Percentiles rank a stretch among this genome's conserved stretches.
These are phyloP conservation scores for Didymella pinodella DNA, from an alignment of 2,329 filamentous ascomycete species.

Conservation along the genomic window DNA sequence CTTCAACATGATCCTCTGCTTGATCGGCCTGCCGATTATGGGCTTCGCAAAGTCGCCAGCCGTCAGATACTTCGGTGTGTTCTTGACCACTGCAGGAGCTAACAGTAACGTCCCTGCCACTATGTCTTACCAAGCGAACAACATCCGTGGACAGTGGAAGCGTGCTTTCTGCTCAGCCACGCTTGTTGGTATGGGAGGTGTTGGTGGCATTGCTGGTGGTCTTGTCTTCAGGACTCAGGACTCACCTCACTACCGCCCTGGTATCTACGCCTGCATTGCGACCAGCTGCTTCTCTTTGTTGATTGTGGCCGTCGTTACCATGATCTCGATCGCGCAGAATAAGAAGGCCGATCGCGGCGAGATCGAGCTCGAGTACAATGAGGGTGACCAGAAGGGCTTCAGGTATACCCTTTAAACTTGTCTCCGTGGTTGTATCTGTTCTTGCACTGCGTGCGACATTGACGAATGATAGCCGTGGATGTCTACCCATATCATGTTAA, in stretches of 20 bases:
- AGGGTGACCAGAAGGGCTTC: slow-evolving; percentile 46
- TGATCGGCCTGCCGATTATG: slow-evolving; percentile 76
- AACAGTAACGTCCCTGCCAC: slow-evolving; percentile 79
- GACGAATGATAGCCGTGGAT: neutral
- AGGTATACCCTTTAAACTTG: slow-evolving; percentile 41
- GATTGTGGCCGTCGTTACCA: slow-evolving; percentile 43
- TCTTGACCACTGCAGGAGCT: slow-evolving; percentile 76
- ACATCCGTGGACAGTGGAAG: slow-evolving; percentile 89
- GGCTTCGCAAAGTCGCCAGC: slow-evolving; percentile 67
- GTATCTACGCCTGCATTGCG: slow-evolving; percentile 52
- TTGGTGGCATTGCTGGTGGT: slow-evolving; percentile 79
- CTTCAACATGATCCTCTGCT: slow-evolving; percentile 69
- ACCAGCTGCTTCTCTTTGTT: slow-evolving; percentile 49
- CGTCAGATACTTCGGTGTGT: slow-evolving; percentile 76
- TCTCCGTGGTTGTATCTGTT: too few species aligned
- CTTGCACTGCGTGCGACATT: too few species aligned
- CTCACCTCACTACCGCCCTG: slow-evolving; percentile 46
- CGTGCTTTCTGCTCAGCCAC: slow-evolving; percentile 79
- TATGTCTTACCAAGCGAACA: slow-evolving; percentile 86
- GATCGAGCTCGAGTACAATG: slow-evolving; percentile 51
- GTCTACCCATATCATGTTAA: slow-evolving; percentile 4
- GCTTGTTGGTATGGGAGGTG: slow-evolving; percentile 76
- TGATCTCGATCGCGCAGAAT: slow-evolving; percentile 48
- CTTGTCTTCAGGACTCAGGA: slow-evolving; percentile 68
- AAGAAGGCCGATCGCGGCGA: slow-evolving; percentile 52